Evolutionary conservation across 352 stramenopile genomes (phyloP), one percentile per base, ranked within the genome.

Genomic region (Pythium volutum): DNA sequence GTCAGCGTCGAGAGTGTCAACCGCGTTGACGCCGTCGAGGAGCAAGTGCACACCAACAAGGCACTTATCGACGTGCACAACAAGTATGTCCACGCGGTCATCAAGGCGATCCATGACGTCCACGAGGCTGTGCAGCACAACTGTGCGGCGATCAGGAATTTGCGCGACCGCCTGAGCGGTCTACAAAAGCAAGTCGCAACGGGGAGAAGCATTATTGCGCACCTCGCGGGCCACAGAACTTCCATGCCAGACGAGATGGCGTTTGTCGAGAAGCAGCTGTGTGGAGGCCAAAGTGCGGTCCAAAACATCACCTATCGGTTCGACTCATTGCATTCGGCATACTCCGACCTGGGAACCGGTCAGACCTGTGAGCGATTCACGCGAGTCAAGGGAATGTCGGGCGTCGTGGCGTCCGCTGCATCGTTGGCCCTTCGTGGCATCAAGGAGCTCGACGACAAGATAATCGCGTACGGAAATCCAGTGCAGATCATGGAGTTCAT

Each of bases 391-490:
- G 66, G 59, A 62, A 51, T 66, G 27, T 67, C 57, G 25, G 57
- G 67, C 0, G 26, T 67, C 10, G 47, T 74, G 15, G 58, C 62
- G 15, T 62, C 57, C 1, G 43, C 65, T 2, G 48, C 48, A 16
- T 62, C 62, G 2, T 67, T 70, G 29, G 52, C 61, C 3, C 67
- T 70, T 8, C 67, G 62, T 0, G 47, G 54, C 15, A 42, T 74
- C n/a, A 70, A 70, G 27, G 48, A 74, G 34, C 46, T 64, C 12
- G 61, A 57, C 10, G 54, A 70, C 49, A 56, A 49, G 26, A 46
- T 70, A 14, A 55, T 70, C 16, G 62, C 70, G 34, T 59, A 64
- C 5, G 31, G 62, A 10, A 70, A 70, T 27, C 67, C 67, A 14
- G 33, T 74, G 6, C 53, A 70, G 14, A 52, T 73, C 15, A 62